These are phyloP conservation scores for Salix suchowensis DNA, from an alignment of 345 rosid species.

Conservation along the genomic window DNA sequence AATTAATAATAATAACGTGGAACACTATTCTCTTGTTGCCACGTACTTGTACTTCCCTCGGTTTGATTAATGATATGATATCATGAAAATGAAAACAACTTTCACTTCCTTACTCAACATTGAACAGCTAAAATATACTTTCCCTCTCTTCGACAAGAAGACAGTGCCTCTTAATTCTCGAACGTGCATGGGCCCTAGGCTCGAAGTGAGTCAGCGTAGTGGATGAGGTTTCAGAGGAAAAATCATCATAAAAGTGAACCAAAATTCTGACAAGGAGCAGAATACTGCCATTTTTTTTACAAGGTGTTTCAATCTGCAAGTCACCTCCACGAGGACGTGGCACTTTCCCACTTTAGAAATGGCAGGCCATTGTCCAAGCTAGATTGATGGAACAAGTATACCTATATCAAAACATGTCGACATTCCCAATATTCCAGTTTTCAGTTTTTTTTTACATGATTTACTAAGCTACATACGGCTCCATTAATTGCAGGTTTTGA, in stretches of 20 bases:
- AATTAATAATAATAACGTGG: neutral
- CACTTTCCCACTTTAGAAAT: conserved; percentile 9
- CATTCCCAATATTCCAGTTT: too few relatives aligned
- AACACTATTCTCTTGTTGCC: neutral
- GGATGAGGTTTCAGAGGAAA: conserved; percentile 1
- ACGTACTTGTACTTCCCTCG: neutral
- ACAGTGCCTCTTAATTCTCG: conserved; percentile 1
- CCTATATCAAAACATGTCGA: neutral
- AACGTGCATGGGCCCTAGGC: conserved; percentile 47
- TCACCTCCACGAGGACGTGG: neutral
- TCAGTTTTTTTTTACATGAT: neutral
- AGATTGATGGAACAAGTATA: neutral
- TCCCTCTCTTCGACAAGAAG: neutral
- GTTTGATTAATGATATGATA: too few relatives aligned
- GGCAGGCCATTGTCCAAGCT: neutral
- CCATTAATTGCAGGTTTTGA: conserved; percentile 38
- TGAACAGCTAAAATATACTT: neutral
- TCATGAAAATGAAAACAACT: neutral
- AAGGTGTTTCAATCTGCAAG: neutral
- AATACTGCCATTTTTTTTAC: conserved; percentile 32
- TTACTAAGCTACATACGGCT: neutral
- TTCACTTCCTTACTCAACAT: neutral
- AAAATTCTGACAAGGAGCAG: conserved; percentile 19
- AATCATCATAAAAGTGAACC: neutral
- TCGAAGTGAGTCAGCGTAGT: conserved; percentile 33